Evolutionary conservation across 2,329 filamentous ascomycete genomes (phyloP), one percentile per base, ranked within the genome.

Genomic region (Paraconiothyrium brasiliense): DNA sequence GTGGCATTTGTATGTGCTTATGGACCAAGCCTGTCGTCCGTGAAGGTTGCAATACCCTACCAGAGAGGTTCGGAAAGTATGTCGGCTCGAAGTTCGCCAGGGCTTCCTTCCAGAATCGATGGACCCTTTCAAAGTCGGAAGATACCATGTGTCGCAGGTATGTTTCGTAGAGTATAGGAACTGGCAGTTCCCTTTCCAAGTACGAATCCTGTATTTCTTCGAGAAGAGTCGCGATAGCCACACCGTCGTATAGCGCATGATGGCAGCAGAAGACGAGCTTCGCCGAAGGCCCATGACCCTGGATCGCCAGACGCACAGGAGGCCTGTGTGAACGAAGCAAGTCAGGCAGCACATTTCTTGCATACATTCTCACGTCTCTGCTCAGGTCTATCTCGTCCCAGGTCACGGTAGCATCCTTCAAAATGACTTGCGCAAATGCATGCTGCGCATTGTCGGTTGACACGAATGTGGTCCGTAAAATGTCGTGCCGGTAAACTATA

Each of bases 221-320:
- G 27, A 94, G 84, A 0, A 97, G 81, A 9, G 84, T 82, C 0
- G 84, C 81, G 71, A 97, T 90, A 0, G 93, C 92, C 39, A 90
- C 88, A 0, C 91, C 94, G 77, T 97, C 94, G 69, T 97, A 97
- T 0, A 97, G 81, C 1, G 92, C 92, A 78, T 97, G 94, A 69
- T 97, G 93, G 68, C 88, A 88, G 24, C 81, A 82, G 51, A 89
- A 79, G 2, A 84, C 66, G 7, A 86, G 59, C 30, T 73, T 74
- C 10, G 62, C 70, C 8, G 72, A 67, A 7, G 66, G 54, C 1
- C 61, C 67, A 30, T 62, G 44, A 13, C 61, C 47, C 13, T 71
- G 59, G 8, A 74, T 56, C 5, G 74, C 76, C 30, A 83, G 70
- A 24, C 70, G 70, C 34, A 81, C 71, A 6, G 81, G 81, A n/a